Evolutionary conservation across 768 basidiomycete genomes (phyloP), one percentile per base, ranked within the genome.

Genomic region (Fistulinella prunicolor): DNA sequence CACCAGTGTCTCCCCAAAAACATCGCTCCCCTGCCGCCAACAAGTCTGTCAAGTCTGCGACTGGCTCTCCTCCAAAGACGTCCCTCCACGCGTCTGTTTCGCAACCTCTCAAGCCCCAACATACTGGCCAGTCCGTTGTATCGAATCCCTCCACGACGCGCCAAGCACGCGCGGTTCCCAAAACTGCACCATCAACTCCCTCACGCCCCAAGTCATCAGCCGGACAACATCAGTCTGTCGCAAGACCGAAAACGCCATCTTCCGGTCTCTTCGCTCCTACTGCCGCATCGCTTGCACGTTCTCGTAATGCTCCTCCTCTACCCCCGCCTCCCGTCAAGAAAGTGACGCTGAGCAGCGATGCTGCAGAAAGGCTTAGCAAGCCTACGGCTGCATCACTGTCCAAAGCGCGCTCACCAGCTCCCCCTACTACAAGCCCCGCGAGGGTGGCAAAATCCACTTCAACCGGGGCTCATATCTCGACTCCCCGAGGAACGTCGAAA

Each of bases 311-410:
- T 0, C 71, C 70, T 8, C 72, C 73, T 2, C 68, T 66, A 1
- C 67, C 72, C 7, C 74, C 81, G 1, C 70, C 73, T 0, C 75
- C 83, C 1, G 65, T 68, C 17, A 81, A 77, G 70, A 85, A 83
- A 64, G 59, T 68, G n/a, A 74, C 78, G 1, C 55, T 81, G 38
- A 78, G 77, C 47, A 73, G 73, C 49, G 77, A 70, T 40, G 74
- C 74, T 0, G 73, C 83, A 10, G 85, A 86, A 49, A 76, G 89
- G 42, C 70, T 90, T 36, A 87, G 80, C 66, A 88, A 88, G 65
- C 89, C 88, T n/a, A 90, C 89, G 1, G 86, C 87, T 9, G 84
- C 88, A 22, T 87, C 86, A 2, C 61, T 86, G 49, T 81, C 81
- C 20, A 84, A 80, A 61, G 79, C 78, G 19, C 77, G 82, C 16